Base-by-base conservation (phyloP, 179 eudicot genomes). In the Actinidia polygama region DNA sequence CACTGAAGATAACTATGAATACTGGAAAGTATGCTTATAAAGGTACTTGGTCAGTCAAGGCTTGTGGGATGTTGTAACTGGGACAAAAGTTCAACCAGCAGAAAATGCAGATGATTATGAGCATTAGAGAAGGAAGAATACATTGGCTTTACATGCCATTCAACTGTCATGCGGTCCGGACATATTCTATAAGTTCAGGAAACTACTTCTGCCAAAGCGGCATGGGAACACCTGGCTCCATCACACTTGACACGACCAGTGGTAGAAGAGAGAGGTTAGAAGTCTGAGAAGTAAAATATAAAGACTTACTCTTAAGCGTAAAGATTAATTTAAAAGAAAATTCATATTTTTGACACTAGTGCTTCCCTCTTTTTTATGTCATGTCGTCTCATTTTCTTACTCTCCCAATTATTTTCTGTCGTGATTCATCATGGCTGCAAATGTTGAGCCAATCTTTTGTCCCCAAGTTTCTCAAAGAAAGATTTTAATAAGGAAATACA, bases 71-170 rank as follows among this genome's bases (percentile, higher is more conserved):
- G 71, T 66, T 66, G 71, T 66, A 4, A 26, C 71, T 26, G 71
- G 71, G 71, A 67, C 26, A 19, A 12, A 26, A 67, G 46, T 46
- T 67, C 71, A 67, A 67, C 71, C 71, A 67, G 3, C 10, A 1
- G 36, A 67, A 67, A 46, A 67, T 67, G 71, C 71, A 23, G 71
- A 30, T 67, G 71, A 30, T 6, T 67, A 67, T 67, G 71, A 12
- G 46, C 44, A 67, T 30, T 67, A 40, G 71, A 67, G 19, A 30
- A 67, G 12, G 36, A 67, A 30, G 46, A 67, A 67, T 67, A 40
- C 47, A 67, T 14, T 67, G 71, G 71, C 71, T 67, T 67, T 67
- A 67, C 71, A 67, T 67, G 71, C 71, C 71, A 26, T 67, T 67
- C 71, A 67, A 67, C 18, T 67, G 46, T 67, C 71, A 4, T 67